phyloP scores from a whole-genome alignment of 2,329 filamentous ascomycete species.

The Cyanodermella asteris region DNA sequence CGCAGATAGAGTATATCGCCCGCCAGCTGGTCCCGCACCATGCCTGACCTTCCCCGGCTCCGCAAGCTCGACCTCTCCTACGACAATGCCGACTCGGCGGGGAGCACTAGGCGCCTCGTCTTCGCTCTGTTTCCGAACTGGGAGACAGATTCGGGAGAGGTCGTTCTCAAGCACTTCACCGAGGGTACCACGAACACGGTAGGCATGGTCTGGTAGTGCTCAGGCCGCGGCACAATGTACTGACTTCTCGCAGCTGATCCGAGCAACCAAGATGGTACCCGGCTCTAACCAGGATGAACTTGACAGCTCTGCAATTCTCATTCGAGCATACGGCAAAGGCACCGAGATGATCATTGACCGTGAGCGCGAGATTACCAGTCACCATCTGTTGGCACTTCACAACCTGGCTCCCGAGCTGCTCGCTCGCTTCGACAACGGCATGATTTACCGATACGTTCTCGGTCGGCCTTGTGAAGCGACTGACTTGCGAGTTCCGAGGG shows the following conservation, averaged over 20 bases:
- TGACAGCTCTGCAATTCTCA: slow-evolving; percentile 65
- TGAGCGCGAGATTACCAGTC: slow-evolving; percentile 51
- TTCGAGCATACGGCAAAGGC: slow-evolving; percentile 83
- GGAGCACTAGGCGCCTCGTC: slow-evolving; percentile 60
- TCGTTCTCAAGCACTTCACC: slow-evolving; percentile 80
- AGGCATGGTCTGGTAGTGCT: slow-evolving; percentile 11
- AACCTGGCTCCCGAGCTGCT: slow-evolving; percentile 70
- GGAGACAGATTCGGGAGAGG: slow-evolving; percentile 46
- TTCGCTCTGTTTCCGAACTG: slow-evolving; percentile 65
- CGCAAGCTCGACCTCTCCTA: slow-evolving; percentile 53
- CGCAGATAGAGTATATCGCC: too few species aligned
- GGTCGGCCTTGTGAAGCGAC: slow-evolving; percentile 60
- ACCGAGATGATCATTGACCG: slow-evolving; percentile 93
- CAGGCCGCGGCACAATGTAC: background rate
- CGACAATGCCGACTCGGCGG: slow-evolving; percentile 52
- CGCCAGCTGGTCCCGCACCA: too few species aligned
- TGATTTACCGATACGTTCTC: slow-evolving; percentile 78
- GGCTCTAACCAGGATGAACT: slow-evolving; percentile 55
- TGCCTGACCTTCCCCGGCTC: slow-evolving; percentile 1
- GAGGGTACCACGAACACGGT: slow-evolving; percentile 95
- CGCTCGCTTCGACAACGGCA: slow-evolving; percentile 84
- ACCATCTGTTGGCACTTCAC: slow-evolving; percentile 67
- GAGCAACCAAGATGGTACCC: slow-evolving; percentile 28
- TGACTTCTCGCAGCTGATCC: slow-evolving; percentile 21
- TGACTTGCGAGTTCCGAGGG: slow-evolving; percentile 51